A percentile compares a stretch with the other conserved stretches of the same genome.
Evolutionary conservation across 1,284 basidiomycete species (phyloP).

Genomic region (Ceratobasidium sp.): DNA sequence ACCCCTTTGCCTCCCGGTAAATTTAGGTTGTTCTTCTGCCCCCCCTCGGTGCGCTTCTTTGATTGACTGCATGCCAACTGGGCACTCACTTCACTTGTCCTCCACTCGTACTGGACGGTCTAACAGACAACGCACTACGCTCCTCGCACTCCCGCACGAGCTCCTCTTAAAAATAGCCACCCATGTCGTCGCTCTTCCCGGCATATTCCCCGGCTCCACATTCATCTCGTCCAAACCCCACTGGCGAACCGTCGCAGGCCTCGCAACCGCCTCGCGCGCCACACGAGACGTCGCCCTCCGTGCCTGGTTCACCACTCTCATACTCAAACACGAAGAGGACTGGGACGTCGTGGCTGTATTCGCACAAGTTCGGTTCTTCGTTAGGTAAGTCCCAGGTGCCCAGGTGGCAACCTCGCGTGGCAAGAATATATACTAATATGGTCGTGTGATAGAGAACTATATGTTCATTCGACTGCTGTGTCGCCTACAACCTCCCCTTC

Average conservation of each 20-base stretch:
- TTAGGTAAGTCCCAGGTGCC: slow-evolving; percentile 6
- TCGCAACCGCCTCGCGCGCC: slow-evolving; percentile 33
- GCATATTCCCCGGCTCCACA: slow-evolving; percentile 12
- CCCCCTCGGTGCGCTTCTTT: background rate
- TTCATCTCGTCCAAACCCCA: slow-evolving; percentile 35
- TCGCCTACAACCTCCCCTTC: slow-evolving; percentile 10
- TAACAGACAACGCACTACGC: background rate
- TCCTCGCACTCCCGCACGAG: slow-evolving; percentile 23
- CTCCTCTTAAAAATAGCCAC: slow-evolving; percentile 24
- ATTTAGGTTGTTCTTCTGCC: background rate
- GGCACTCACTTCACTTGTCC: background rate
- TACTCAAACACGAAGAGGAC: slow-evolving; percentile 29
- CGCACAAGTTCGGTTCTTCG: slow-evolving; percentile 8
- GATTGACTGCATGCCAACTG: background rate
- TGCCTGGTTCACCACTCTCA: slow-evolving; percentile 20
- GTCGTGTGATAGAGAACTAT: slow-evolving; percentile 17
- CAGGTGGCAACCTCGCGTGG: background rate
- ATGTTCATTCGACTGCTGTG: slow-evolving; percentile 3
- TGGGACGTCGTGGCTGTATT: slow-evolving; percentile 7
- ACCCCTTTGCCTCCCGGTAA: too few relatives aligned
- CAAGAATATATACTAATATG: background rate
- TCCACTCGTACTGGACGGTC: too few relatives aligned
- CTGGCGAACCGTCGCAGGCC: slow-evolving; percentile 21
- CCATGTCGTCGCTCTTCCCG: slow-evolving; percentile 10
- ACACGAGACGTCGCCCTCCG: slow-evolving; percentile 23